These are phyloP conservation scores for Trichoderma arundinaceum DNA, from an alignment of 2,329 filamentous ascomycete species.

Conservation along the genomic window DNA sequence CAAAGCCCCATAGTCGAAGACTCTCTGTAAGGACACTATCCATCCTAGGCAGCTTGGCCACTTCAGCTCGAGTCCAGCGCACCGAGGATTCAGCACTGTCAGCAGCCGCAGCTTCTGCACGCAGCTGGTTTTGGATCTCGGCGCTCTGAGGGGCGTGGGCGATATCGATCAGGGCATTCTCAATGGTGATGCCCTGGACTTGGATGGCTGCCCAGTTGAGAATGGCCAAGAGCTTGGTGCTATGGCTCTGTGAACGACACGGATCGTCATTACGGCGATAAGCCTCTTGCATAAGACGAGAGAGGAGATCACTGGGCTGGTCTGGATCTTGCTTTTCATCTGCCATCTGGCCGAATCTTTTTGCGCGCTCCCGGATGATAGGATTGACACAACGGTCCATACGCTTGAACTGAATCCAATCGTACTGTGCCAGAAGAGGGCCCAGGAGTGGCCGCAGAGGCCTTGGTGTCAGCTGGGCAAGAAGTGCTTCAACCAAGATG, in stretches of 20 bases:
- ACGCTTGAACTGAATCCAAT: slow-evolving; percentile 20
- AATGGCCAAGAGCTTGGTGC: slow-evolving; percentile 7
- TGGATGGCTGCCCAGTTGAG: slow-evolving; percentile 27
- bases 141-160: slow-evolving; percentile 9
- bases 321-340: slow-evolving; percentile 6
- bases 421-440: slow-evolving; percentile 11
- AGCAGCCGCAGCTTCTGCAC: neutral
- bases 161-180: slow-evolving; percentile 16
- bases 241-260: slow-evolving; percentile 13
- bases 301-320: slow-evolving; percentile 4
- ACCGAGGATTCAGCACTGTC: neutral
- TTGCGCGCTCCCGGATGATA: slow-evolving; percentile 2
- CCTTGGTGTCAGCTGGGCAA: slow-evolving; percentile 7
- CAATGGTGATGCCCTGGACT: slow-evolving; percentile 14
- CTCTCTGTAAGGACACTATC: slow-evolving; percentile 20
- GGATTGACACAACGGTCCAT: slow-evolving; percentile 19
- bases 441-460: slow-evolving; percentile 1
- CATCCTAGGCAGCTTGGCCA: slow-evolving; percentile 2
- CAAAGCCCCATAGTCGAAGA: slow-evolving; percentile 14
- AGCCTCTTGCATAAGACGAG: slow-evolving; percentile 18
- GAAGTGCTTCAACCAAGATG: slow-evolving; percentile 12
- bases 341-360: slow-evolving; percentile 1
- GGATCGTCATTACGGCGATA: slow-evolving; percentile 16
- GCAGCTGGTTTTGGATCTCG: slow-evolving; percentile 6
- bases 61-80: slow-evolving; percentile 20